phyloP scores from a whole-genome alignment of 352 stramenopile species.

The Globisporangium rhizosaccharum region DNA sequence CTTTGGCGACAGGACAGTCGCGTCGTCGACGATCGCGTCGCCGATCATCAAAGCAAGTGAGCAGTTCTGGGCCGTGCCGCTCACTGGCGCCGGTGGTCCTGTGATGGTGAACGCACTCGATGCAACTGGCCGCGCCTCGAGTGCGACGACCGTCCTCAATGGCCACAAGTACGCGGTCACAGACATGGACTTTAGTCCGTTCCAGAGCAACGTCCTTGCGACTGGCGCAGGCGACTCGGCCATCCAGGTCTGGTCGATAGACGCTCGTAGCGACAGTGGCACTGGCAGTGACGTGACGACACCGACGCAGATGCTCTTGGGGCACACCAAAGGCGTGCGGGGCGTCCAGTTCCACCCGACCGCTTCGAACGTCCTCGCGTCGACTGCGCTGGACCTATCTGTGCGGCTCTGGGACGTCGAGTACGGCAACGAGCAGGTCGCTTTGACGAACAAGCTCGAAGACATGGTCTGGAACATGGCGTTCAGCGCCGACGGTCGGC shows the following conservation, averaged over 20 bases:
- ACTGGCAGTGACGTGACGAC: conserved; percentile 6
- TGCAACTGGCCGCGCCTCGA: conserved; percentile 41
- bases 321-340: conserved; percentile 50
- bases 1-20: conserved; percentile 40
- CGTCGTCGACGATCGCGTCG: conserved; percentile 34
- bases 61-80: conserved; percentile 48
- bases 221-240: conserved; percentile 52
- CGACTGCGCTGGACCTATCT: conserved; percentile 49
- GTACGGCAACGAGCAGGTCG: conserved; percentile 34
- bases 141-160: conserved; percentile 39
- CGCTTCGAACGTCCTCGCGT: conserved; percentile 54
- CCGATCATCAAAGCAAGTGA: conserved; percentile 50
- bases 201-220: conserved; percentile 43
- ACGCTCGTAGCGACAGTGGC: background rate
- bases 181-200: conserved; percentile 58
- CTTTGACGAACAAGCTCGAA: conserved; percentile 50
- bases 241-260: conserved; percentile 60
- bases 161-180: conserved; percentile 63
- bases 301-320: conserved; percentile 26
- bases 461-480: conserved; percentile 71
- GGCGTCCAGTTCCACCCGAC: conserved; percentile 64
- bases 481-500: conserved; percentile 55
- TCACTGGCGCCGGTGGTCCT: conserved; percentile 54
- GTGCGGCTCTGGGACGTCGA: conserved; percentile 78
- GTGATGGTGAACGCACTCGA: conserved; percentile 50